Evolutionary conservation across 768 basidiomycete species (phyloP).

Genomic region (Pisolithus sp.): DNA sequence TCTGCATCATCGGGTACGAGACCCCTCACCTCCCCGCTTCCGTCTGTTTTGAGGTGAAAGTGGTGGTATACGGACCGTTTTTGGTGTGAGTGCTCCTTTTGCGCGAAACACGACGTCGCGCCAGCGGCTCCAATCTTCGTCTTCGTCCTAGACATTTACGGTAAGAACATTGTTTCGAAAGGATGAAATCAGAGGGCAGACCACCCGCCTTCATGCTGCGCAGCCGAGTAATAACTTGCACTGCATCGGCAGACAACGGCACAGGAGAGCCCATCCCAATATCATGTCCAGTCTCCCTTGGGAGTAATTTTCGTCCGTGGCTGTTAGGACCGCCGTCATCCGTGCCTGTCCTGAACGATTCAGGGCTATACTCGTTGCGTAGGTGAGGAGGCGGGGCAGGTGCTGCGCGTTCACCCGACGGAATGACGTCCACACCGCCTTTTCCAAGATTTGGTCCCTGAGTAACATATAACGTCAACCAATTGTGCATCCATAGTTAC

Average conservation of each 20-base stretch:
- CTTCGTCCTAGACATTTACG: slow-evolving; percentile 53
- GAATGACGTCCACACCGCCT: slow-evolving; percentile 73
- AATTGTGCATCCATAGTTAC: background rate
- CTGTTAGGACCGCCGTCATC: background rate
- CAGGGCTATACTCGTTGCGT: slow-evolving; percentile 38
- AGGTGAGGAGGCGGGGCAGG: slow-evolving; percentile 46
- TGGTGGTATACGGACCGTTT: slow-evolving; percentile 26
- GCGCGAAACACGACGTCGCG: slow-evolving; percentile 78
- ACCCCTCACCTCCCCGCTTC: slow-evolving; percentile 45
- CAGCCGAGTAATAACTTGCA: slow-evolving; percentile 68
- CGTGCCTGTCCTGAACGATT: slow-evolving; percentile 27
- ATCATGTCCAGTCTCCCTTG: slow-evolving; percentile 80
- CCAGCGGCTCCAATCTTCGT: slow-evolving; percentile 87
- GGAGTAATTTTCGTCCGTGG: slow-evolving; percentile 43
- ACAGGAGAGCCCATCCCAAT: slow-evolving; percentile 87
- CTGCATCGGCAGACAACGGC: slow-evolving; percentile 68
- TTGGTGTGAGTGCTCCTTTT: slow-evolving; percentile 49
- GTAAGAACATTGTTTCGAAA: background rate
- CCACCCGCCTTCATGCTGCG: slow-evolving; percentile 72
- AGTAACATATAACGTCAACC: background rate
- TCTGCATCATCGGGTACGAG: slow-evolving; percentile 7
- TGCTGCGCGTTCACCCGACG: slow-evolving; percentile 57
- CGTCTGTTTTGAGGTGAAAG: slow-evolving; percentile 57
- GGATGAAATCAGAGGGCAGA: background rate
- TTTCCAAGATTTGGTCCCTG: slow-evolving; percentile 71